These are phyloP conservation scores for Amauroascus niger DNA, from an alignment of 2,329 filamentous ascomycete species.

Conservation along the genomic window DNA sequence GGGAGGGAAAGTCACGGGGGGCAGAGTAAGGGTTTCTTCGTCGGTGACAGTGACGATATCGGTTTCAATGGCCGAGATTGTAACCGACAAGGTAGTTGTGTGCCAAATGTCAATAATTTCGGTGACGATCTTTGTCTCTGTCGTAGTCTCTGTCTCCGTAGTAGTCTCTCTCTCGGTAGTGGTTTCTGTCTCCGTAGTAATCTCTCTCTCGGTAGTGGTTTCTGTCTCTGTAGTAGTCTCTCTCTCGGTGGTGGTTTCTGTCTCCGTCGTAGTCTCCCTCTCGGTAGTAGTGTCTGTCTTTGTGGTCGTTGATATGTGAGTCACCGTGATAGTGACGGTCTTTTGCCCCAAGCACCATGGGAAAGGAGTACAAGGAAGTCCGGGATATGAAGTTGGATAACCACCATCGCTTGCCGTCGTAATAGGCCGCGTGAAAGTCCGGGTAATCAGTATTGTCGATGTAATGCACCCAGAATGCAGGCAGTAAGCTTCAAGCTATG, in stretches of 20 bases:
- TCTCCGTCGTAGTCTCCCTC: not conserved
- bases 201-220: not conserved
- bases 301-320: not conserved
- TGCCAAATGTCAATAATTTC: too few species aligned
- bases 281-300: not conserved
- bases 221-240: not conserved
- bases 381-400: not conserved
- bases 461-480: constrained; percentile 1
- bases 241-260: not conserved
- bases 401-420: not conserved
- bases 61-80: not conserved
- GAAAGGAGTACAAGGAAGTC: not conserved
- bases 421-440: not conserved
- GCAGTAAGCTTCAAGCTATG: not conserved
- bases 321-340: not conserved
- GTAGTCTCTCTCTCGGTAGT: not conserved
- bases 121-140: not conserved
- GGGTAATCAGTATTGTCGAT: not conserved
- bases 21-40: not conserved
- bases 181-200: not conserved
- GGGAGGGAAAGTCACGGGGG: not conserved
- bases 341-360: not conserved
- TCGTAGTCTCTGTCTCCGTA: not conserved
- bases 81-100: too few species aligned
- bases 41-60: constrained; percentile 10